Conservation (phyloP, 2,329 filamentous ascomycete genomes). For the Aspergillus amoenus region DNA sequence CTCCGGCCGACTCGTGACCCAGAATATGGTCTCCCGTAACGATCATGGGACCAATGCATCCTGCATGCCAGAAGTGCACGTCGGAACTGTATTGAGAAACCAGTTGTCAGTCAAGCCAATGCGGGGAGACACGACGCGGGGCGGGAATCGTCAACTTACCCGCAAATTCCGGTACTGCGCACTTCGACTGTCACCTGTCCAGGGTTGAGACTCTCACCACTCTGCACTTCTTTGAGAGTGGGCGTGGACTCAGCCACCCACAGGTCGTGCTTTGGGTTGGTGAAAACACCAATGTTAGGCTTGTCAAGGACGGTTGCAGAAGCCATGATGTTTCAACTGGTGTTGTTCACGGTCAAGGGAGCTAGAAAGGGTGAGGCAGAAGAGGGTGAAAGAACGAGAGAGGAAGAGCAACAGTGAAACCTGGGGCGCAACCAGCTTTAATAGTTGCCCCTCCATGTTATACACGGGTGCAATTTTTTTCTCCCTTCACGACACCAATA, state of each 20-base stretch:
- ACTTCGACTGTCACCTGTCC: slow-evolving; percentile 87
- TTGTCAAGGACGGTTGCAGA: slow-evolving; percentile 55
- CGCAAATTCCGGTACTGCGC: slow-evolving; percentile 95
- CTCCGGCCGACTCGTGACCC: slow-evolving; percentile 85
- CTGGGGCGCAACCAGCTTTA: slow-evolving; percentile 17
- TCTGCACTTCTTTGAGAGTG: slow-evolving; percentile 69
- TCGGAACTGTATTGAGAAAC: slow-evolving; percentile 63
- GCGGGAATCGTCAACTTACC: slow-evolving; percentile 52
- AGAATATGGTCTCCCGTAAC: slow-evolving; percentile 86
- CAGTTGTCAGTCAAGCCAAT: slow-evolving; percentile 11
- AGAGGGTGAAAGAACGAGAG: neutral
- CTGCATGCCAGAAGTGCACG: slow-evolving; percentile 96
- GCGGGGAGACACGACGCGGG: neutral
- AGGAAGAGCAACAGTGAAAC: neutral
- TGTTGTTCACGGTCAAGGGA: neutral
- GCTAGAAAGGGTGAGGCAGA: neutral
- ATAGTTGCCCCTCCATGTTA: slow-evolving; percentile 19
- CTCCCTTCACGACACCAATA: neutral
- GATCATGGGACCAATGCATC: slow-evolving; percentile 94
- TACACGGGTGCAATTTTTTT: slow-evolving; percentile 1
- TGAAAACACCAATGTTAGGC: slow-evolving; percentile 93
- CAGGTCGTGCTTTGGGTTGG: slow-evolving; percentile 86
- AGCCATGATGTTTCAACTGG: slow-evolving; percentile 24
- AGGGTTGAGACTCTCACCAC: slow-evolving; percentile 66
- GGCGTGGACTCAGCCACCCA: slow-evolving; percentile 83